Percentiles rank a stretch among this genome's conserved stretches.
These are phyloP conservation scores for Obba rivulosa DNA, from an alignment of 768 basidiomycete species.

Conservation along the genomic window DNA sequence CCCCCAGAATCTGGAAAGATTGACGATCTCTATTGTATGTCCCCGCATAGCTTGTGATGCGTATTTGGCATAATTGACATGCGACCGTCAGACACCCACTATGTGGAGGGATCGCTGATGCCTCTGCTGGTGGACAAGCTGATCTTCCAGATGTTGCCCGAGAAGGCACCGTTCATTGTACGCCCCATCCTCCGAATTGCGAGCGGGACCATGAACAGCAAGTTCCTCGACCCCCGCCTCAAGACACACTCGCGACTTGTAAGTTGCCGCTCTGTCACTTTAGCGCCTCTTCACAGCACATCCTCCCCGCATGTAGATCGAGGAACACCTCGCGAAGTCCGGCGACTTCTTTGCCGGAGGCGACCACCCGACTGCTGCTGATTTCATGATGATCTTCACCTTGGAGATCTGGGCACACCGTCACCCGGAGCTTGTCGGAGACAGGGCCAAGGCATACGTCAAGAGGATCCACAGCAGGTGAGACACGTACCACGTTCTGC, in stretches of 20 bases:
- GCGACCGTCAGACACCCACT: constrained; percentile 22
- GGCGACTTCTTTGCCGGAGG: constrained; percentile 31
- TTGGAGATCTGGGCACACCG: constrained; percentile 24
- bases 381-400: constrained; percentile 40
- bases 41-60: no score
- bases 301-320: constrained; percentile 27
- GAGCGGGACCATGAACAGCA: constrained; percentile 4
- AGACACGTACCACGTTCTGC: constrained; percentile 16
- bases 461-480: constrained; percentile 34
- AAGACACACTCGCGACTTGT: constrained; percentile 23
- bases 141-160: constrained; percentile 25
- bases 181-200: constrained; percentile 23
- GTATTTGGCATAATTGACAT: neutral
- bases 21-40: constrained; percentile 27
- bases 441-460: constrained; percentile 31
- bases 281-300: neutral
- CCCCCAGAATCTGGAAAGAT: constrained; percentile 21
- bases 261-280: neutral
- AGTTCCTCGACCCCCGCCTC: constrained; percentile 23
- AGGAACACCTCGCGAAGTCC: constrained; percentile 29
- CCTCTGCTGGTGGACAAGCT: constrained; percentile 27
- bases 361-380: constrained; percentile 35
- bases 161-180: constrained; percentile 25
- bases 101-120: constrained; percentile 31
- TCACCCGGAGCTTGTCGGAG: constrained; percentile 22